Conservation (phyloP, 495 filamentous ascomycete species). For the Mytilinidion resinicola region DNA sequence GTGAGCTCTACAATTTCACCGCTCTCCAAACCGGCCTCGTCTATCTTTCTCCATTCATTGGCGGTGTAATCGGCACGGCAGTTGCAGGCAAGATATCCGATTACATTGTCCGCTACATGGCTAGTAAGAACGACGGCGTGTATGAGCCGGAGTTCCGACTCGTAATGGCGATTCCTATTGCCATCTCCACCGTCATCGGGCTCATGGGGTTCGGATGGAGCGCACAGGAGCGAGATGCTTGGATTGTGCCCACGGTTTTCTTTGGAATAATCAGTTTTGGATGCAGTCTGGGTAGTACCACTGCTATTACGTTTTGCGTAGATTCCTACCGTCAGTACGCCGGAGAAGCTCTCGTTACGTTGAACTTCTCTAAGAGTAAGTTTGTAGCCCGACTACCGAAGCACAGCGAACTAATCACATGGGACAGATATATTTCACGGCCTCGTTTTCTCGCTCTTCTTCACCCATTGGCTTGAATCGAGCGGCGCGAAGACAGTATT, state of each 20-base stretch:
- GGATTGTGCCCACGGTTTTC: constrained; percentile 90
- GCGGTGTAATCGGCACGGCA: constrained; percentile 80
- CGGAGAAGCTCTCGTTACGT: constrained; percentile 83
- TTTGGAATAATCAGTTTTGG: constrained; percentile 93
- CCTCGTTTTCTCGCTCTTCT: constrained; percentile 83
- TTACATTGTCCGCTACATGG: constrained; percentile 70
- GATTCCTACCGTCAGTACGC: constrained; percentile 92
- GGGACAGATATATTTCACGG: constrained; percentile 72
- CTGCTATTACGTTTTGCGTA: constrained; percentile 86
- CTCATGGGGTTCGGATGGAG: constrained; percentile 94
- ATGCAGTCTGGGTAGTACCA: constrained; percentile 83
- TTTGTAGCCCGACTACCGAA: constrained; percentile 3
- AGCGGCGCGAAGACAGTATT: constrained; percentile 76
- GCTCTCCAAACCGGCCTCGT: constrained; percentile 73
- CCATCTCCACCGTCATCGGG: constrained; percentile 73
- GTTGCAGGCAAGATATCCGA: constrained; percentile 86
- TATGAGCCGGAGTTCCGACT: constrained; percentile 95
- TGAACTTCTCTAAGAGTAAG: constrained; percentile 86
- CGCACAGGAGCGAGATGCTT: constrained; percentile 60
- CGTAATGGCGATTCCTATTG: constrained; percentile 79
- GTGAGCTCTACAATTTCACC: constrained; percentile 65
- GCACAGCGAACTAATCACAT: background rate
- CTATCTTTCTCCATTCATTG: constrained; percentile 84
- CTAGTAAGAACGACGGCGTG: constrained; percentile 75
- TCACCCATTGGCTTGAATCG: constrained; percentile 72